Percentiles rank a stretch among this genome's conserved stretches.
Conservation (phyloP, 176 grass and related monocot species). For the Stipa capillata region DNA sequence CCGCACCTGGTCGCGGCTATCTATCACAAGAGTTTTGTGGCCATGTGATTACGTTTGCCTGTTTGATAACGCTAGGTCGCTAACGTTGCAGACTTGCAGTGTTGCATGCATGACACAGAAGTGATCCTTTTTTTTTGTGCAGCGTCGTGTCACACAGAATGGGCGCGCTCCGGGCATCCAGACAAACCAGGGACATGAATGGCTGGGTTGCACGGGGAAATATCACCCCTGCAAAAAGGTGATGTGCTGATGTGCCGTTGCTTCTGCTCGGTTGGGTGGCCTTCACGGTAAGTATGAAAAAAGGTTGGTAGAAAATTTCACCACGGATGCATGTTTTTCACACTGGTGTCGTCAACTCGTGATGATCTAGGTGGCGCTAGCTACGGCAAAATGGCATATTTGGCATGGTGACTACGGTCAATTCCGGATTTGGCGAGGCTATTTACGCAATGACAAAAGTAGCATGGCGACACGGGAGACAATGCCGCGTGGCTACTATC, state of each 20-base stretch:
- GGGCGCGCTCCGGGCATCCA: neutral
- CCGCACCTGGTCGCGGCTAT: too few relatives aligned
- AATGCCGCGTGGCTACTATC: too few relatives aligned
- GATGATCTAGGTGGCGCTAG: too few relatives aligned
- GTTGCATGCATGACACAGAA: neutral
- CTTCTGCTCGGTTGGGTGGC: conserved; percentile 1
- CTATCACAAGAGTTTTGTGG: too few relatives aligned
- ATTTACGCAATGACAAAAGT: too few relatives aligned
- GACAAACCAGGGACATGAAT: neutral
- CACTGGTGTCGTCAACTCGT: neutral
- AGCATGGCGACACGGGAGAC: too few relatives aligned
- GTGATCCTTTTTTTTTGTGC: neutral
- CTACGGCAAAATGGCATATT: too few relatives aligned
- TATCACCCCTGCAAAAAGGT: neutral
- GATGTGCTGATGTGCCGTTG: neutral
- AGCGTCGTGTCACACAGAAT: neutral
- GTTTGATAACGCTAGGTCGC: neutral
- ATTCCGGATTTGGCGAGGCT: too few relatives aligned
- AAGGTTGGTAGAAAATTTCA: too few relatives aligned
- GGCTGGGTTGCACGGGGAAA: neutral
- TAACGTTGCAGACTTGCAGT: too few relatives aligned
- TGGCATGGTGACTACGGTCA: too few relatives aligned
- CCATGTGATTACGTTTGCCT: neutral
- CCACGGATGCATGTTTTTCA: neutral
- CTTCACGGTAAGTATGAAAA: conserved; percentile 1